phyloP scores from a whole-genome alignment of 805 yeast genomes.

The Brettanomyces sp. region DNA sequence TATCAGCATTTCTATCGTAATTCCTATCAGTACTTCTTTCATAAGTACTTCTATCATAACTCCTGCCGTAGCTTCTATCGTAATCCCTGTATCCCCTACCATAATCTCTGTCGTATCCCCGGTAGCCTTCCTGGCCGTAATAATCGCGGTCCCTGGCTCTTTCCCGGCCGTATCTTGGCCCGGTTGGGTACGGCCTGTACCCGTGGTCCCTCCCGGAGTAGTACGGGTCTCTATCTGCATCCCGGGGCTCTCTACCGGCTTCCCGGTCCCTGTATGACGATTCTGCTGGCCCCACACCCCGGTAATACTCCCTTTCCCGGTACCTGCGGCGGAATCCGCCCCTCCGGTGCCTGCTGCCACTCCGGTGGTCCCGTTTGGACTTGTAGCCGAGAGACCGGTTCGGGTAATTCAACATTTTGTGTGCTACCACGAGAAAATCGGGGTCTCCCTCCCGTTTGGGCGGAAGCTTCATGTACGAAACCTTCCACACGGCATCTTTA shows the following conservation, averaged over 20 bases:
- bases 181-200: too few relatives aligned
- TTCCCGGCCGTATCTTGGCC: too few relatives aligned
- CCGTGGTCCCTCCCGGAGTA: constrained; percentile 2
- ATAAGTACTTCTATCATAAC: constrained; percentile 8
- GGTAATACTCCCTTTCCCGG: constrained; percentile 4
- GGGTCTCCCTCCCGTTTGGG: constrained; percentile 22
- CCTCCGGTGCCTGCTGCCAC: constrained; percentile 7
- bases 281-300: not conserved
- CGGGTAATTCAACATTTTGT: constrained; percentile 26
- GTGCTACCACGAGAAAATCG: constrained; percentile 21
- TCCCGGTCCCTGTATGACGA: not conserved
- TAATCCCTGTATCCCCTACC: constrained; percentile 2
- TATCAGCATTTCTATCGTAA: constrained; percentile 2
- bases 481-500: constrained; percentile 34
- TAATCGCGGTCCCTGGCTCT: too few relatives aligned
- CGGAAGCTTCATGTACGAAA: constrained; percentile 27
- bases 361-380: constrained; percentile 10
- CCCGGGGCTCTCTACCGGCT: not conserved
- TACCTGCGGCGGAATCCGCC: constrained; percentile 10
- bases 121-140: not conserved
- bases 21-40: not conserved
- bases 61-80: constrained; percentile 1
- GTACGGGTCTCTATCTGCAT: not conserved
- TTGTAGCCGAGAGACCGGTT: constrained; percentile 26
- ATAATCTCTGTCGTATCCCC: constrained; percentile 5